Evolutionary conservation across 2,329 filamentous ascomycete genomes (phyloP), one percentile per base, ranked within the genome.

Genomic region (Anthostomella pinea): DNA sequence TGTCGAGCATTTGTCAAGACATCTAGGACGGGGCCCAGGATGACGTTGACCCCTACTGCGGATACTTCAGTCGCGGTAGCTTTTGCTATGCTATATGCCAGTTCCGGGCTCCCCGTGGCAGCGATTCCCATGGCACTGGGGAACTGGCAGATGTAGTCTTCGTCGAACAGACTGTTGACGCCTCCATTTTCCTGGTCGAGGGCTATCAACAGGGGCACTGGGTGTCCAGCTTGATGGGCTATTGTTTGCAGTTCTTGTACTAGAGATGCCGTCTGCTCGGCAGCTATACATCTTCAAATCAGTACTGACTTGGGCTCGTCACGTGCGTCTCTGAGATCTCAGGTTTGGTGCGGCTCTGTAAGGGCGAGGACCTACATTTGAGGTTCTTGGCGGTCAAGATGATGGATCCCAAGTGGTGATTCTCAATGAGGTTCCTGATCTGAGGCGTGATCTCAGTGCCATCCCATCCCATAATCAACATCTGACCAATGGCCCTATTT

Each of bases 101-200:
- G 70, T 8, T 93, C 81, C 22, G 82, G 83, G 8, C 84, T 90
- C 16, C 90, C 88, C 4, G 90, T 89, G 15, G 93, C 93, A n/a
- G 91, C 89, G 43, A 96, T 76, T 9, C 90, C 91, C 91, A 98
- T 97, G 45, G 91, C 87, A 56, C 90, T 95, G 7, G 93, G 93
- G 52, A 95, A 98, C 60, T 97, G 93, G 49, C 88, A 89, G 51
- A 97, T 91, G 59, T 90, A 93, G 56, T 93, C 87, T 52, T 95
- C 89, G 60, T 97, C 91, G 56, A 94, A 96, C 3, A 97, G 75
- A 65, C 88, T 95, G 68, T 96, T 97, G 61, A 96, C 91, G 3
- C 91, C 90, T 47, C 93, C 93, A 79, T 98, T 97, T 63, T 98
- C 93, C 60, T 98, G 93, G 58, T 97, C 93, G 23, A 97, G 70